Evolutionary conservation across 768 basidiomycete genomes (phyloP).

Genomic region (Suillus americanus): DNA sequence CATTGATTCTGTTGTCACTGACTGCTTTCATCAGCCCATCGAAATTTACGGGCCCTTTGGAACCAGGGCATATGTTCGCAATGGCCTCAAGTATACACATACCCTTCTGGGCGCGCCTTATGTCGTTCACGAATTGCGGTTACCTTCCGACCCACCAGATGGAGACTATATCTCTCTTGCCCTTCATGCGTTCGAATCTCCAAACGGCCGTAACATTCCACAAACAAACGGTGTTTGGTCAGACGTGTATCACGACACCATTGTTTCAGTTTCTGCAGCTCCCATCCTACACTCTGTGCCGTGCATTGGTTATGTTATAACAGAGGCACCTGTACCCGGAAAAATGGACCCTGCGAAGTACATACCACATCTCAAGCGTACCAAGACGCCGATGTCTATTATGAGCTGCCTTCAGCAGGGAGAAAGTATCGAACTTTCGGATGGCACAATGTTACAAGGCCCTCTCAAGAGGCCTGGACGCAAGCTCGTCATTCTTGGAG

Average conservation of each 20-base stretch:
- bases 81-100: conserved; percentile 64
- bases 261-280: conserved; percentile 68
- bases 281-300: conserved; percentile 81
- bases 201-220: conserved; percentile 60
- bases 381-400: conserved; percentile 64
- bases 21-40: conserved; percentile 45
- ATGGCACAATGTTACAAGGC: conserved; percentile 71
- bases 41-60: conserved; percentile 89
- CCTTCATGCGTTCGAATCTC: conserved; percentile 53
- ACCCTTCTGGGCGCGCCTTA: conserved; percentile 66
- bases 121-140: conserved; percentile 81
- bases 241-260: conserved; percentile 56
- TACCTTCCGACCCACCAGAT: conserved; percentile 52
- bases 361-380: conserved; percentile 66
- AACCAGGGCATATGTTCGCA: conserved; percentile 77
- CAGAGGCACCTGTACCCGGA: conserved; percentile 71
- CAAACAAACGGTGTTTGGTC: conserved; percentile 64
- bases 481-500: conserved; percentile 81
- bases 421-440: conserved; percentile 58
- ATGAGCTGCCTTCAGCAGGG: conserved; percentile 70
- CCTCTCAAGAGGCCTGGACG: conserved; percentile 66
- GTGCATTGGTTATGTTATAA: conserved; percentile 77
- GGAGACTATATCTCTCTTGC: conserved; percentile 51
- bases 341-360: conserved; percentile 72
- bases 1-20: background rate